phyloP scores from a whole-genome alignment of 1,139 yeast species.

The Yamadazyma conglobata region DNA sequence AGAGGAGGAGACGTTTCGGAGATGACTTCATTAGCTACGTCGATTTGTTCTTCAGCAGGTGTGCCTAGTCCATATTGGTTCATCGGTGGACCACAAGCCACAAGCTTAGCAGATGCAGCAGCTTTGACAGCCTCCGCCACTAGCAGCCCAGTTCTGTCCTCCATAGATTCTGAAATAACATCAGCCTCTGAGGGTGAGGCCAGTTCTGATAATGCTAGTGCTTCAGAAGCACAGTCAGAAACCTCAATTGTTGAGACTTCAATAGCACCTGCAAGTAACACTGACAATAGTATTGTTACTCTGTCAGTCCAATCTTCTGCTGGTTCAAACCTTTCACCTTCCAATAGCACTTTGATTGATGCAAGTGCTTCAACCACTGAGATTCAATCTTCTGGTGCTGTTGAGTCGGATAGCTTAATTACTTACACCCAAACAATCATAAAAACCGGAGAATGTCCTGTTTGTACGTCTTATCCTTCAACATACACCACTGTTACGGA shows the following conservation, averaged over 20 bases:
- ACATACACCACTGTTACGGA: slow-evolving; percentile 13
- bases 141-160: no score
- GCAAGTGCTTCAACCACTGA: slow-evolving; percentile 4
- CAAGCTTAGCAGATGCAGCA: slow-evolving; percentile 11
- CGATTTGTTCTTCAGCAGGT: slow-evolving; percentile 27
- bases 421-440: slow-evolving; percentile 7
- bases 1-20: slow-evolving; percentile 20
- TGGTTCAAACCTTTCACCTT: no score
- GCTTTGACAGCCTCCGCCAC: no score
- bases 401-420: no score
- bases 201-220: slow-evolving; percentile 9
- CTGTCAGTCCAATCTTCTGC: slow-evolving; percentile 6
- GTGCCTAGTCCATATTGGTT: slow-evolving; percentile 26
- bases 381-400: slow-evolving; percentile 1
- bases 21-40: slow-evolving; percentile 24
- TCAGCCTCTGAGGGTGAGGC: slow-evolving; percentile 15
- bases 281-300: no score
- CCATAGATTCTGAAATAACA: no score
- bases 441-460: slow-evolving; percentile 13
- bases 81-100: slow-evolving; percentile 17
- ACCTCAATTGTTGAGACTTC: slow-evolving; percentile 2
- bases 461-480: slow-evolving; percentile 13
- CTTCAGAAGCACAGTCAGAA: slow-evolving; percentile 13
- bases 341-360: no score
- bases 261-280: not conserved